A percentile compares a stretch with the other conserved stretches of the same genome.
Conservation (phyloP, 1,284 basidiomycete genomes). For the Naganishia liquefaciens region DNA sequence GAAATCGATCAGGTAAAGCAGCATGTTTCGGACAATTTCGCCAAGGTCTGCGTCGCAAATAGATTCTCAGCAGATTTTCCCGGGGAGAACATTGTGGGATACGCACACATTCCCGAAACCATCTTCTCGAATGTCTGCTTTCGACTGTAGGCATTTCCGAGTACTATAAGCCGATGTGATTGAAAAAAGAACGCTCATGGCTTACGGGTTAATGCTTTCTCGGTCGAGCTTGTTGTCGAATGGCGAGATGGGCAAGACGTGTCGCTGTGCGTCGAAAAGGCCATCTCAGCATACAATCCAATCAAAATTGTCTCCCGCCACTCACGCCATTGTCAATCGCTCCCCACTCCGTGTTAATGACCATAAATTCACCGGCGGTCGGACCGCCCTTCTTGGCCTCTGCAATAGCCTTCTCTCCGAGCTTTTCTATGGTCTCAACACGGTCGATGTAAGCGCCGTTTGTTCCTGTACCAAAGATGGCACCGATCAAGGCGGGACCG, state of each 20-base stretch:
- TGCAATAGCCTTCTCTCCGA: slow-evolving; percentile 63
- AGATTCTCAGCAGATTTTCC: not conserved
- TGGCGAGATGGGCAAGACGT: slow-evolving; percentile 84
- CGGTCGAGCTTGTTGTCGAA: slow-evolving; percentile 93
- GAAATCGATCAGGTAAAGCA: slow-evolving; percentile 81
- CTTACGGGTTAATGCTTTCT: slow-evolving; percentile 82
- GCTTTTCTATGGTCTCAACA: slow-evolving; percentile 78
- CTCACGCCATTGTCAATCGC: slow-evolving; percentile 85
- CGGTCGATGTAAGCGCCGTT: slow-evolving; percentile 96
- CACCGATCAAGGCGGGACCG: slow-evolving; percentile 80
- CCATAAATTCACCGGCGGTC: slow-evolving; percentile 71
- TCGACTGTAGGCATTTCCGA: slow-evolving; percentile 49
- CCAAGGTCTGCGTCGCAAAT: slow-evolving; percentile 65
- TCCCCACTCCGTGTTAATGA: slow-evolving; percentile 98
- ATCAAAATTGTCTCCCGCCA: slow-evolving; percentile 18
- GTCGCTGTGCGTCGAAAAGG: slow-evolving; percentile 59
- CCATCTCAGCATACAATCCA: not conserved
- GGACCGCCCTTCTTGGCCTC: slow-evolving; percentile 54
- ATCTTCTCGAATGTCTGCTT: slow-evolving; percentile 98
- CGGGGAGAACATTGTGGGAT: not conserved
- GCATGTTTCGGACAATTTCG: slow-evolving; percentile 82
- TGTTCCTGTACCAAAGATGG: slow-evolving; percentile 96
- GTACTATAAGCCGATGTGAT: no score
- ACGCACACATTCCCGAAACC: slow-evolving; percentile 89
- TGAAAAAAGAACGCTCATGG: slow-evolving; percentile 10